Conservation (phyloP, 306 rosid genomes). For the Quercus parvula region DNA sequence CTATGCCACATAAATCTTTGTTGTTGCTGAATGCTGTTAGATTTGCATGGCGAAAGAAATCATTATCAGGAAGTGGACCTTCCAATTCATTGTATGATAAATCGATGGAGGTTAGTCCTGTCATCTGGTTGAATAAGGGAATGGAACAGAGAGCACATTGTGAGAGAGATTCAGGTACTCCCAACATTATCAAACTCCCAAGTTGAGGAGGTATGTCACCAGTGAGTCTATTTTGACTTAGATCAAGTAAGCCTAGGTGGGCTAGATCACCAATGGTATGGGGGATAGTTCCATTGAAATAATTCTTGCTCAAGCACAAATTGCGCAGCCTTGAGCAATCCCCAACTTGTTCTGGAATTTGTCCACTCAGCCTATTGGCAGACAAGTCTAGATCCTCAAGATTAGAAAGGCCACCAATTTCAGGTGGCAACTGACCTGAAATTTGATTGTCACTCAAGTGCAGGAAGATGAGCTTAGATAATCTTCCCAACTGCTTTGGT, state of each 20-base stretch:
- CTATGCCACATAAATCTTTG: background rate
- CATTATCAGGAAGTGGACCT: background rate
- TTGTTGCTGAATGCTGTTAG: background rate
- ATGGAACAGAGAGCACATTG: background rate
- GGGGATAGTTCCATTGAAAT: background rate
- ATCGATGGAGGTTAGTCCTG: background rate
- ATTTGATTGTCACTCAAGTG: background rate
- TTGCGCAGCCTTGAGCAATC: background rate
- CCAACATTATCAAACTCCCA: background rate
- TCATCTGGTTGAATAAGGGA: background rate
- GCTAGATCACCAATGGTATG: background rate
- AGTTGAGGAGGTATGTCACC: background rate
- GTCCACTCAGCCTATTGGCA: background rate
- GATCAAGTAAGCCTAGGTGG: background rate
- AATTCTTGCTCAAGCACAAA: background rate
- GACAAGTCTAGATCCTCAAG: background rate
- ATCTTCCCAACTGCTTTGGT: background rate
- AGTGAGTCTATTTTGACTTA: background rate
- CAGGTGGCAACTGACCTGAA: background rate
- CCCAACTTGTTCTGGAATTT: background rate
- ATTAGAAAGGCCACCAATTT: background rate
- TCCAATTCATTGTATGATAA: background rate
- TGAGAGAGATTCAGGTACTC: background rate
- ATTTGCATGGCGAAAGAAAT: background rate
- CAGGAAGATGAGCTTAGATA: background rate